phyloP scores from a whole-genome alignment of 371 early-diverging fungal genomes.

The Mucor plumbeus region DNA sequence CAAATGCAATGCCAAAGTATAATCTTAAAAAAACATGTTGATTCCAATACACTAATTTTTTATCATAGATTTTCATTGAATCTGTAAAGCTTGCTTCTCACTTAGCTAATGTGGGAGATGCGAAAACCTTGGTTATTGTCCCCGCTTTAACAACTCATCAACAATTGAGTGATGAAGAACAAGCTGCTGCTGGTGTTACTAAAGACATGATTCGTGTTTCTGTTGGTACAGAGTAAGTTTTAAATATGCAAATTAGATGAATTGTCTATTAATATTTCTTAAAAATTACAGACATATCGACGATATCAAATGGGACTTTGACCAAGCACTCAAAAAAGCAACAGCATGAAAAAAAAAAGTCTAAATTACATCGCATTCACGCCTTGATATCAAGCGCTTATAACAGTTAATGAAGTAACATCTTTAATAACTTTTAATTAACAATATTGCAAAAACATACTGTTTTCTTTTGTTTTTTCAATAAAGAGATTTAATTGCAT shows the following conservation, averaged over 20 bases:
- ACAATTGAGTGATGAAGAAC: slow-evolving; percentile 83
- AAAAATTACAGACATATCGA: slow-evolving; percentile 68
- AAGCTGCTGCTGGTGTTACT: slow-evolving; percentile 76
- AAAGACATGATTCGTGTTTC: slow-evolving; percentile 85
- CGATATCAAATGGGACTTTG: slow-evolving; percentile 84
- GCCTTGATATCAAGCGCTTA: no score
- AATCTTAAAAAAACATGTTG: neutral
- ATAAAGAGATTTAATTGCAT: no score
- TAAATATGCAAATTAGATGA: no score
- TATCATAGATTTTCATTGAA: slow-evolving; percentile 64
- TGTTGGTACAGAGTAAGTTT: slow-evolving; percentile 77
- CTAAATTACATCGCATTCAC: neutral
- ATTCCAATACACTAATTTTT: neutral
- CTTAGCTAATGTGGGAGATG: slow-evolving; percentile 91
- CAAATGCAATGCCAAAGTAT: slow-evolving; percentile 61
- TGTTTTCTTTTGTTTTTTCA: no score
- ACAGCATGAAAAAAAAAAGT: neutral
- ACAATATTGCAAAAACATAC: no score
- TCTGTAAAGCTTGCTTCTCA: slow-evolving; percentile 79
- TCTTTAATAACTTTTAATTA: no score
- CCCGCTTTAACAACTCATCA: slow-evolving; percentile 88
- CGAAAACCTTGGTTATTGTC: slow-evolving; percentile 85
- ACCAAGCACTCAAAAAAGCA: slow-evolving; percentile 53
- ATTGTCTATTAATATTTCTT: neutral
- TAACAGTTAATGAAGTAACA: no score